Evolutionary conservation across 139 green algal genomes (phyloP), one percentile per base, ranked within the genome.

Genomic region (Picochlorum costavermella): DNA sequence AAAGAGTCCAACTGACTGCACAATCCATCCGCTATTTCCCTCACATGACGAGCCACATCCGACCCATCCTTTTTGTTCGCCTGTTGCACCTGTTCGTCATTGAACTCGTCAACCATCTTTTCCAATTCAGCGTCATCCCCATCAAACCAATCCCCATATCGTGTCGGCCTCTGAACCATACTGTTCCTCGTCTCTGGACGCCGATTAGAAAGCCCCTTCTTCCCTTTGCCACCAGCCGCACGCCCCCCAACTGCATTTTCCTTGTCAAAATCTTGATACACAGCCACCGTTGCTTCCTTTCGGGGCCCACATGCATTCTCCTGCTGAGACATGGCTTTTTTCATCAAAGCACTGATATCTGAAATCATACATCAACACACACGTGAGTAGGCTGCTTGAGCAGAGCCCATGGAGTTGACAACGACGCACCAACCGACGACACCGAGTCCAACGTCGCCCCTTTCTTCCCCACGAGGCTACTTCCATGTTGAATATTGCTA

Each of bases 71-170:
- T n/a, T 12, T 56, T 25, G 14, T 13, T 58, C 28, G 44, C 49
- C 50, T 31, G 40, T 23, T 63, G 64, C 26, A 56, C 23, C 26
- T 33, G 25, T 10, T 17, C 29, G 0, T 43, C 26, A 61, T 70
- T 70, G 28, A 62, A 70, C 14, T 70, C 46, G 10, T 29, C 48
- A 31, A 76, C 45, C 14, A 55, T 69, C 16, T 51, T 4, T 26
- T 76, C 70, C 46, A 76, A 56, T 17, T 76, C 63, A 10, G 49
- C 20, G 20, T 76, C 70, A 26, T 61, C 59, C 0, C 70, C 70
- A 20, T 67, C 43, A 63, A 72, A 76, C 63, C 58, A 76, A 16
- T 63, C 50, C 13, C 70, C 70, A 28, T 55, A 76, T 6, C 70
- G 70, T 33, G 67, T 20, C 14, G 65, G 56, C 14, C 23, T 28